These are phyloP conservation scores for Cucumis sativus DNA, from an alignment of 306 rosid species.

Conservation along the genomic window Cucumber_9930_V3 NC_026655.2:20056001-20056500, in stretches of 20 bases:
- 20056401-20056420: neutral
- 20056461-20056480: neutral
- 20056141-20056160: neutral
- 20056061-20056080: neutral
- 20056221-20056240: conserved; percentile 7
- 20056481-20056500: neutral
- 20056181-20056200: conserved; percentile 8
- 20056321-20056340: neutral
- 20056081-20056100: neutral
- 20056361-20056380: neutral
- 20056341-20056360: conserved; percentile 1
- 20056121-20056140: conserved; percentile 16
- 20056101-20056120: conserved; percentile 26
- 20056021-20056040: conserved; percentile 2
- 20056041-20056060: neutral
- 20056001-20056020: neutral
- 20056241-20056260: conserved; percentile 8
- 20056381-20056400: neutral
- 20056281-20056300: conserved; percentile 7
- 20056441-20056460: neutral
- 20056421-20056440: neutral
- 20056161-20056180: neutral
- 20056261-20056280: conserved; percentile 8
- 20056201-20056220: conserved; percentile 6
- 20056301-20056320: conserved; percentile 3